These are phyloP conservation scores for Scenedesmus sp. DNA, from an alignment of 163 green algal species.

Conservation along the genomic window DNA sequence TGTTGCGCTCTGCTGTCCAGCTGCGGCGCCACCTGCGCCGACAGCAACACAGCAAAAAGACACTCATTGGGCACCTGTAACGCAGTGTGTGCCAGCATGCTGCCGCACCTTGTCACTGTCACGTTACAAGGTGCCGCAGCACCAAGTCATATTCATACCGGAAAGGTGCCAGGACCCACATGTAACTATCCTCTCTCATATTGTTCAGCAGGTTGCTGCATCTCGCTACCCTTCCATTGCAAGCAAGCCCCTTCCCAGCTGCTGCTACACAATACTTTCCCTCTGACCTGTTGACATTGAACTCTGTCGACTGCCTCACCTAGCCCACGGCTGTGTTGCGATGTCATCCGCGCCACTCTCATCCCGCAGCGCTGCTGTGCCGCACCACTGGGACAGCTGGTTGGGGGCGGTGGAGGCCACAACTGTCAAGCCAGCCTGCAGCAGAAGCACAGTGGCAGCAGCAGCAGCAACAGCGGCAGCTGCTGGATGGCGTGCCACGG, in stretches of 20 bases:
- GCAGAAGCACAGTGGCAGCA: background rate
- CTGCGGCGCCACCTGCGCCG: constrained; percentile 18
- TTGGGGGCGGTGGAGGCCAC: constrained; percentile 1
- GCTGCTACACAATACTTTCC: no score
- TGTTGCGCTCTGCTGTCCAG: constrained; percentile 30
- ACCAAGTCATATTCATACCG: no score
- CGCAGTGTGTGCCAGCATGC: background rate
- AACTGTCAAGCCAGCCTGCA: constrained; percentile 18
- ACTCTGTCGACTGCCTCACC: background rate
- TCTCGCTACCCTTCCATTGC: no score
- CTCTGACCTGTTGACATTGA: background rate
- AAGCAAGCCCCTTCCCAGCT: no score
- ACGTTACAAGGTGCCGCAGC: background rate
- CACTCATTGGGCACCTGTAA: background rate
- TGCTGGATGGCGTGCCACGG: background rate
- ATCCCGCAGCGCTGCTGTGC: constrained; percentile 2
- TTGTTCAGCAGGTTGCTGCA: no score
- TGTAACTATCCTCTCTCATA: no score
- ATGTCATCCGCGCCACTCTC: constrained; percentile 8
- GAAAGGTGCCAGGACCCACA: no score
- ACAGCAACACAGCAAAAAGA: background rate
- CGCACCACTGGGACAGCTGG: constrained; percentile 22
- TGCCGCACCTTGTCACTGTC: background rate
- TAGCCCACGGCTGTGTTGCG: constrained; percentile 10
- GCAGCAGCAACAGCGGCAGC: background rate